A percentile compares a stretch with the other conserved stretches of the same genome.
phyloP scores from a whole-genome alignment of 495 filamentous ascomycete genomes.

The Xylaria venustula region DNA sequence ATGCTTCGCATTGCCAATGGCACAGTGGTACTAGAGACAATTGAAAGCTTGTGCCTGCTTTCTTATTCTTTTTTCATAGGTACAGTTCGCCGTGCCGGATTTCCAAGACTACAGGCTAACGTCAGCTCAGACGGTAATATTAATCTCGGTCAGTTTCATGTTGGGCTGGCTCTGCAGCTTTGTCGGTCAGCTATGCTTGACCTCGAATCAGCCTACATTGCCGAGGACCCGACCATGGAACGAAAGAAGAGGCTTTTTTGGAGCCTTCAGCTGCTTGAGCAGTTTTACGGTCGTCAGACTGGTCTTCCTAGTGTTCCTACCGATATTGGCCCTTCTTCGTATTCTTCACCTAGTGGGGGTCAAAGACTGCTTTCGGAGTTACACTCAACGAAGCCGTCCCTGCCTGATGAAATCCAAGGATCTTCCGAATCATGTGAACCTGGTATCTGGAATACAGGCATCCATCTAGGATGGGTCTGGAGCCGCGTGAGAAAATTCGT shows the following conservation, averaged over 20 bases:
- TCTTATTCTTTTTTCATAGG: slow-evolving; percentile 45
- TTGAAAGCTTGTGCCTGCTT: slow-evolving; percentile 46
- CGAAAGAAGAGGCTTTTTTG: slow-evolving; percentile 47
- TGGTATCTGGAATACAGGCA: slow-evolving; percentile 43
- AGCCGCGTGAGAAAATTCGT: slow-evolving; percentile 42
- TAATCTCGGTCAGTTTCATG: slow-evolving; percentile 43
- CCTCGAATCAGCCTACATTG: slow-evolving; percentile 33
- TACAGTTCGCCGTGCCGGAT: slow-evolving; percentile 13
- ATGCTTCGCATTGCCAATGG: slow-evolving; percentile 51
- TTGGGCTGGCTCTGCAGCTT: slow-evolving; percentile 43
- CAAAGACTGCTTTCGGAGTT: slow-evolving; percentile 11
- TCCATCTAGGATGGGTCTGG: slow-evolving; percentile 49
- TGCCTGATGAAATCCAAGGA: slow-evolving; percentile 38
- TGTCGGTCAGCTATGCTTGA: slow-evolving; percentile 46
- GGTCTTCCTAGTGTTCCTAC: slow-evolving; percentile 37
- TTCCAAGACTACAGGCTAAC: not conserved
- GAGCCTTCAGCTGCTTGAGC: slow-evolving; percentile 44
- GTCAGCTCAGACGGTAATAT: slow-evolving; percentile 35
- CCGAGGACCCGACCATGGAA: slow-evolving; percentile 31
- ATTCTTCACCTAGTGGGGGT: slow-evolving; percentile 26
- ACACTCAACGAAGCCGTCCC: slow-evolving; percentile 30
- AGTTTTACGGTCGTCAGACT: slow-evolving; percentile 42
- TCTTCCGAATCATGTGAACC: slow-evolving; percentile 31
- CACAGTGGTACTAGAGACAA: slow-evolving; percentile 43
- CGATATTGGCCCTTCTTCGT: slow-evolving; percentile 33